phyloP scores from a whole-genome alignment of 1,139 yeast genomes.

The Candida sanyaensis region DNA sequence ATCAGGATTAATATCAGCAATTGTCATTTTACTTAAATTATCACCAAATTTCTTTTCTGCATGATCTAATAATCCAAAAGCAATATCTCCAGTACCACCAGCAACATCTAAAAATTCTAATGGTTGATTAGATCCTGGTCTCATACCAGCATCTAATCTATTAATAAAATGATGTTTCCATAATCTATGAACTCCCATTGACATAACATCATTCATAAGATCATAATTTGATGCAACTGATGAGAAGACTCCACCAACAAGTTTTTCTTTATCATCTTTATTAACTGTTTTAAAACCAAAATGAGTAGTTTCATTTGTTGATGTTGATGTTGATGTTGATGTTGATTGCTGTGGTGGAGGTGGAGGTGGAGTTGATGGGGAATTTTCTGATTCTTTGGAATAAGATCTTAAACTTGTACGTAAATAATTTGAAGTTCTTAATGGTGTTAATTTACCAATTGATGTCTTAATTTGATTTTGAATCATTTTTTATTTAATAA shows the following conservation, averaged over 20 bases:
- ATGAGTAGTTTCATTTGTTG: constrained; percentile 61
- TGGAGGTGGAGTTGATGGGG: constrained; percentile 4
- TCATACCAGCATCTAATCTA: constrained; percentile 88
- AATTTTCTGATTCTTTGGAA: constrained; percentile 1
- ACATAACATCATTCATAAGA: constrained; percentile 97
- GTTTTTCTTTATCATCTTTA: constrained; percentile 76
- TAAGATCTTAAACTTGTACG: constrained; percentile 3
- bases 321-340: too few species aligned
- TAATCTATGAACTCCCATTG: constrained; percentile 88
- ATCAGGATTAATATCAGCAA: constrained; percentile 94
- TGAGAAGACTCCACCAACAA: constrained; percentile 88
- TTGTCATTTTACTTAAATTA: constrained; percentile 74
- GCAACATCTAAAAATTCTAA: constrained; percentile 93
- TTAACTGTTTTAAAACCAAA: constrained; percentile 90
- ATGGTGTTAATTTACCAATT: constrained; percentile 4
- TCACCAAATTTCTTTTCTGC: constrained; percentile 83
- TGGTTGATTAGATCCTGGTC: constrained; percentile 81
- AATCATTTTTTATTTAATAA: constrained; percentile 1
- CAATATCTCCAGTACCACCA: constrained; percentile 99
- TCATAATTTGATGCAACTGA: constrained; percentile 95
- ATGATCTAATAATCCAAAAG: constrained; percentile 90
- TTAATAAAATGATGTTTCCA: constrained; percentile 94
- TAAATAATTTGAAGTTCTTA: constrained; percentile 1
- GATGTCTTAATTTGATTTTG: constrained; percentile 5
- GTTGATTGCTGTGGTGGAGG: too few species aligned